Conservation (phyloP, 805 yeast genomes). For the Zygoascus flipseniorum region DNA sequence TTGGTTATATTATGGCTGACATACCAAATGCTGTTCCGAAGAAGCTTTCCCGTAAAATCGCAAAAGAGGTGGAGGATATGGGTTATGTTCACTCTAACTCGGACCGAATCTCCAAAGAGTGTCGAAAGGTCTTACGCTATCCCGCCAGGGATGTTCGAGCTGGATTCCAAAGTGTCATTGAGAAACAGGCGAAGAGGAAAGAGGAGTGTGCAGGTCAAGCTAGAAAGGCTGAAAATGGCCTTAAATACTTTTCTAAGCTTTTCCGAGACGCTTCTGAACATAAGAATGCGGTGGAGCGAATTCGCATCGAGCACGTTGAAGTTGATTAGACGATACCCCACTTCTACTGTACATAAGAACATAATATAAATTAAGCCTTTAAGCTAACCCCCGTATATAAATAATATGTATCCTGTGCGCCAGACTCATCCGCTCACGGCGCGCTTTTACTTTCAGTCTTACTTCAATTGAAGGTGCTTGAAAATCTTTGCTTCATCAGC, state of each 20-base stretch:
- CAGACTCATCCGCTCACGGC: no score
- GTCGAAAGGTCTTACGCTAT: conserved; percentile 66
- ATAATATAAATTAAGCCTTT: no score
- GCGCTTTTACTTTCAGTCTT: no score
- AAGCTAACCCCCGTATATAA: no score
- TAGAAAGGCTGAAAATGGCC: conserved; percentile 47
- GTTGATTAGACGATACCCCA: conserved; percentile 3
- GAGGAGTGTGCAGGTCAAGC: conserved; percentile 45
- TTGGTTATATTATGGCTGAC: conserved; percentile 62
- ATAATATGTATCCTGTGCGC: no score
- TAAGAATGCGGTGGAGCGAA: conserved; percentile 33
- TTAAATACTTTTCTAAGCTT: conserved; percentile 46
- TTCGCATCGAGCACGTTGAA: conserved; percentile 11
- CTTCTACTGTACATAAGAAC: background rate
- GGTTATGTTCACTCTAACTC: conserved; percentile 80
- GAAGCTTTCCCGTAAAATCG: conserved; percentile 67
- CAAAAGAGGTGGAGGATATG: conserved; percentile 47
- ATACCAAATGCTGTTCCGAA: conserved; percentile 85
- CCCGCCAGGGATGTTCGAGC: conserved; percentile 78
- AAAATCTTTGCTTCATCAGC: no score
- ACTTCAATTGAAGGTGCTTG: no score
- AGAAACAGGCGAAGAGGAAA: conserved; percentile 49
- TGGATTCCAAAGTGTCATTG: conserved; percentile 57
- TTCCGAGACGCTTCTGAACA: conserved; percentile 39
- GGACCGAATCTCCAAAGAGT: conserved; percentile 69